A percentile compares a stretch with the other conserved stretches of the same genome.
These are phyloP conservation scores for Bryum argenteum DNA, from an alignment of 225 moss, liverwort and hornwort genomes.

Conservation along the genomic window DNA sequence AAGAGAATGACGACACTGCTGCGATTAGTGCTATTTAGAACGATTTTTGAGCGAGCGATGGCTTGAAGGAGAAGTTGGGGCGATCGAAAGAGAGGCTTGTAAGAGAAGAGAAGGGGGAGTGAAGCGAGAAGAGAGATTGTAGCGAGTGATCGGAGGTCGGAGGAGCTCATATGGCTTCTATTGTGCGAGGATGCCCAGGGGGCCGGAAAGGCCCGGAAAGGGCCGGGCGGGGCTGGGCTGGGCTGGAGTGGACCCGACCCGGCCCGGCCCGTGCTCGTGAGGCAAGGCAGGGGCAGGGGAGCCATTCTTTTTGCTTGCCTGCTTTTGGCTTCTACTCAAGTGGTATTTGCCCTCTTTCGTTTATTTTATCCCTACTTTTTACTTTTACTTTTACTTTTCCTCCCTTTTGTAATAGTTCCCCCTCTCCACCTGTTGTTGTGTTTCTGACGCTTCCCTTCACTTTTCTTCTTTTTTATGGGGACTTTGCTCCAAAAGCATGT, in stretches of 20 bases:
- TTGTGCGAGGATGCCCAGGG: neutral
- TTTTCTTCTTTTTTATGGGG: too few relatives aligned
- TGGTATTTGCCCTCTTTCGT: neutral
- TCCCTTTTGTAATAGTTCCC: neutral
- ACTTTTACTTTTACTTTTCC: neutral
- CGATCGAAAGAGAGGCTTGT: too few relatives aligned
- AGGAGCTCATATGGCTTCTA: neutral
- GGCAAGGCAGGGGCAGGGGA: neutral
- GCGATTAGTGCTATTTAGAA: too few relatives aligned
- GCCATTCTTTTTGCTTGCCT: neutral
- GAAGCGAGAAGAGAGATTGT: neutral
- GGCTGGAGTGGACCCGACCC: neutral
- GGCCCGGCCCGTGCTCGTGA: neutral
- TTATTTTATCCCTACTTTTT: neutral
- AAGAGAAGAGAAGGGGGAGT: neutral
- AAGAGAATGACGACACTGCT: too few relatives aligned
- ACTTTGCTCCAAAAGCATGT: too few relatives aligned
- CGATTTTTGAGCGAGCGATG: too few relatives aligned
- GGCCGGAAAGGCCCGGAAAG: neutral
- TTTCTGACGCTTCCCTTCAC: neutral
- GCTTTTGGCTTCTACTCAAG: neutral
- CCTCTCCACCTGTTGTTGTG: neutral
- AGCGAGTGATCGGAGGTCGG: neutral
- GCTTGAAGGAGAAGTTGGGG: too few relatives aligned
- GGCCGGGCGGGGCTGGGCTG: neutral